Base-by-base conservation (phyloP, 768 basidiomycete genomes). In the Leccinum obscurum region DNA sequence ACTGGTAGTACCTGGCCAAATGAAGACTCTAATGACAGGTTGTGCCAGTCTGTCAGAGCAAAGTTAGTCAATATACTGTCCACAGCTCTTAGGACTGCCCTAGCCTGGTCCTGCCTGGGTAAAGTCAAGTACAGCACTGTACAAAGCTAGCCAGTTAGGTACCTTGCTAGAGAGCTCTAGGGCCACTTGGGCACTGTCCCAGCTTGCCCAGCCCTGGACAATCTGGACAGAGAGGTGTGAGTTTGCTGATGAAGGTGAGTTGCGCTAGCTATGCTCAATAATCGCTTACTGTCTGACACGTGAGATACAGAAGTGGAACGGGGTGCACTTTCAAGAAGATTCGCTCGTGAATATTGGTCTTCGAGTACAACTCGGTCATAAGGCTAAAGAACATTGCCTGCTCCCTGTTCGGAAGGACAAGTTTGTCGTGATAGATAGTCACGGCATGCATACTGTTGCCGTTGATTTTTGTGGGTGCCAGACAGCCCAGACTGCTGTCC, bases 191-290 rank as follows among this genome's bases (percentile, higher is more conserved):
- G 28, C 28, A 28, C 28, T 28, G 28, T 28, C 28, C 28, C 28
- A 28, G 28, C 28, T 28, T 28, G 28, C 28, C 28, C 28, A 28
- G 28, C 28, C 28, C 28, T 28, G 28, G 28, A 28, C 28, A 28
- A 28, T 28, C 28, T 28, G 28, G 28, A 28, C 28, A 28, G 28
- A 28, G 28, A 28, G 28, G 28, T 28, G 28, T 28, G 28, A 28
- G 28, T 28, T 28, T 28, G 95, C 41, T 84, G 24, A 24, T 24
- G 24, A n/a, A n/a, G 44, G 44, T 3, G 4, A 46, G 44, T 22
- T 8, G 2, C 32, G 4, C 32, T 2, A 34, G 32, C 2, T 34
- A 46, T 1, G 8, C 1, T 46, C 9, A 26, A 26, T 26, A 26
- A 26, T 26, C 26, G 20, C n/a, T 46, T 11, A 3, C 44, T 1